Base-by-base conservation (phyloP, 1,284 basidiomycete genomes). In the Trichosporon inkin region DNA sequence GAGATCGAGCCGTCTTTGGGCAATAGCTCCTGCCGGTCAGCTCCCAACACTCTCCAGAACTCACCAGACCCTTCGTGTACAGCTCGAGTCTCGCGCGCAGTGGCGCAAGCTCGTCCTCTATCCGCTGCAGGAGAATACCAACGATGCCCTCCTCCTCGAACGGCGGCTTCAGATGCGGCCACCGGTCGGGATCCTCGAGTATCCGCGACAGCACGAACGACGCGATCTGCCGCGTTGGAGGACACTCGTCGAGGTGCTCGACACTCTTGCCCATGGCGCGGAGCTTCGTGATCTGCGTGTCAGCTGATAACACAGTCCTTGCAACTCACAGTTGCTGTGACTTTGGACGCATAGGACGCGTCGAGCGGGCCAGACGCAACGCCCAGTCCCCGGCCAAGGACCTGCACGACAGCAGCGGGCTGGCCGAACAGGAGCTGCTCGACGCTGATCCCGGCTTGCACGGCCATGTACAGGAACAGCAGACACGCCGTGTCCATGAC, bases 1-100 rank as follows among this genome's bases (percentile, higher is more conserved):
- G 61, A 57, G 6, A 55, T 34, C 1, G 19, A 51, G 17, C 40
- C 41, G 24, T 64, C 63, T 19, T 53, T 52, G 2, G 63, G 57
- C 13, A 61, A 5, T 1, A 64, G 54, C 14, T 59, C 57, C 62
- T 63, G 41, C 16, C 6, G 6, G 49, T 60, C 11, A 54, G 36
- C 11, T 2, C 13, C 3, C 2, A 11, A 17, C 8, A 3, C 7
- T 3, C 7, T 8, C 4, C 10, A 14, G 3, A n/a, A 62, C 66
- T 40, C 44, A 71, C 70, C 32, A 72, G 39, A 10, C 71, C 69
- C 44, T 70, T 74, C 39, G 67, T 62, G 51, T 61, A 67, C 37
- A 71, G 53, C 35, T 69, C 67, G 36, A 71, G 65, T 1, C 70
- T 62, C 2, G 59, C 38, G 2, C 28, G 37, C 1, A 71, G 36